Evolutionary conservation across 2,329 filamentous ascomycete species (phyloP), one percentile per base, ranked within the genome.

Genomic region (Hypocreales sp.): DNA sequence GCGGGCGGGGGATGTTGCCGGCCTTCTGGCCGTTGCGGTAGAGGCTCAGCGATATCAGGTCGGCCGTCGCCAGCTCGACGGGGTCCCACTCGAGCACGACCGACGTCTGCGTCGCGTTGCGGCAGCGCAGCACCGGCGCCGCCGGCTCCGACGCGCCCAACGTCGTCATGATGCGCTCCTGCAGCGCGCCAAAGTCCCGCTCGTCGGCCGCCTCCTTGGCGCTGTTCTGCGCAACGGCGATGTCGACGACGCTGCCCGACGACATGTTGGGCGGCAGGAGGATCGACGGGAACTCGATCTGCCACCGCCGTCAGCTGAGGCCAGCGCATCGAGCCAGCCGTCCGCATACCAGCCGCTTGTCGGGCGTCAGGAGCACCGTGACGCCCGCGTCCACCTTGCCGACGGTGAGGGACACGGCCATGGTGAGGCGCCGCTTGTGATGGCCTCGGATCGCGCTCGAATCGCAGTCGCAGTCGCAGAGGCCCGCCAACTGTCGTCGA

Each of bases 351-450:
- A 98, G 68, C 50, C 90, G 78, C 58, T 95, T 95, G 56, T 98
- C 90, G 50, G 92, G 80, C 25, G 90, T 98, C 47, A 98, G 63
- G 30, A 98, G 76, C 35, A 98, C 90, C 26, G 90, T 92, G 50
- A 98, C 87, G 57, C 90, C 90, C 46, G 90, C 90, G 58, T 98
- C 90, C 58, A 98, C 90, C 64, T 98, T 98, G 64, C 90, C 90
- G 56, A 98, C 90, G 27, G 87, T 95, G 50, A 98, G 69, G 40
- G 90, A 95, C 58, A 98, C 82, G 48, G 95, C 69, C 90, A 98
- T 95, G 27, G 51, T 30, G 31, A 10, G 19, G 13, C 13, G 12
- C n/a, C 12, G 24, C 14, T n/a, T n/a, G n/a, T n/a, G n/a, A n/a
- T n/a, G n/a, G n/a, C n/a, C n/a, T n/a, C n/a, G n/a, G n/a, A n/a